Base-by-base conservation (phyloP, 2,329 filamentous ascomycete genomes). In the Penicillium aurantiogriseum region DNA sequence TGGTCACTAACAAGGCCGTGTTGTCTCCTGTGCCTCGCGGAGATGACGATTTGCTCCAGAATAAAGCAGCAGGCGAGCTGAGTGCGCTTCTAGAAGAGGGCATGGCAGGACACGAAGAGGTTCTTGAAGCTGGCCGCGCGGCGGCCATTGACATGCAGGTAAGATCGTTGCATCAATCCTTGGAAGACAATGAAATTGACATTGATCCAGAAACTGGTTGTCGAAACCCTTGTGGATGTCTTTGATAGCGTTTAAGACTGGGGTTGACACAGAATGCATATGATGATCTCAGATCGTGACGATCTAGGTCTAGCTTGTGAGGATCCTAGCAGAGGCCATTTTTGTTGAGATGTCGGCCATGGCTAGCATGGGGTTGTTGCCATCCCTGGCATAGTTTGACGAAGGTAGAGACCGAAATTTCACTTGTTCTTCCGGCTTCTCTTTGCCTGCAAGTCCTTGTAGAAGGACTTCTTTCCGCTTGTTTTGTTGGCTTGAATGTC, bases 381-480 rank as follows among this genome's bases (percentile, higher is more conserved):
- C 31, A 39, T 42, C 6, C 21, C 7, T 29, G 38, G 17, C 29
- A 54, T 40, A 43, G 7, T 10, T 42, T 38, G 31, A 53, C 13
- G 9, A 27, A 40, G 47, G 38, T 25, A 48, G 33, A 49, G 2
- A 47, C 40, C 10, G 27, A 44, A 23, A 19, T 39, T 50, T 69
- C 60, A 69, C 60, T 65, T 71, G 29, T 61, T 65, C 51, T 66
- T 66, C 33, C 58, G 58, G 44, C 69, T 72, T 58, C 85, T 78
- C 73, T 85, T 83, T 49, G 80, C 80, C 70, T 89, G 85, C 64
- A 96, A 75, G 55, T 87, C 88, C 71, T 93, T 93, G 80, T 97
- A 97, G 68, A 90, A 89, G 0, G 84, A 87, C 77, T 93, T 97
- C 79, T 91, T 95, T 51, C 94, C 94, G 67, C 90, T 96, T 25